Evolutionary conservation across 2,329 filamentous ascomycete genomes (phyloP).

Genomic region (Botrytis fragariae): DNA sequence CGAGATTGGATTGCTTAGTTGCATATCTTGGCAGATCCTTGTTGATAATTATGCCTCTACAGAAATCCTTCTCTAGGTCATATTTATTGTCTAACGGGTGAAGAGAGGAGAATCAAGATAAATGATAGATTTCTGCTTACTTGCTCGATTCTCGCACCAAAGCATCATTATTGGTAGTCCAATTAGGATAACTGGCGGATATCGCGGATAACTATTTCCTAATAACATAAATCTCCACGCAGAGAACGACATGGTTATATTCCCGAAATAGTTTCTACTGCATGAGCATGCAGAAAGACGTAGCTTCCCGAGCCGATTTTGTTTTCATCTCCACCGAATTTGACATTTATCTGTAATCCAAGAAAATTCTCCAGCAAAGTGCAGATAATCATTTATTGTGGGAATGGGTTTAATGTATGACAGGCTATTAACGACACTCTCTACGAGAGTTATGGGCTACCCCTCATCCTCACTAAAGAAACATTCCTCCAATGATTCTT

Average conservation of each 20-base stretch:
- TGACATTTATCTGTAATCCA: not conserved
- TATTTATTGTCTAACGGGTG: not conserved
- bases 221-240: slow-evolving; percentile 5
- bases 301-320: slow-evolving; percentile 13
- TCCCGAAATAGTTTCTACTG: slow-evolving; percentile 18
- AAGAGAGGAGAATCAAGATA: not conserved
- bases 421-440: not conserved
- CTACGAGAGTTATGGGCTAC: not conserved
- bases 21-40: not conserved
- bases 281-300: slow-evolving; percentile 13
- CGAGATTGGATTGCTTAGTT: not conserved
- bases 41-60: not conserved
- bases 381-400: not conserved
- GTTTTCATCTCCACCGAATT: slow-evolving; percentile 15
- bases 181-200: slow-evolving; percentile 10
- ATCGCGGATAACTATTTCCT: slow-evolving; percentile 10
- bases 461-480: slow-evolving; percentile 7
- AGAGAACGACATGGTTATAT: slow-evolving; percentile 18
- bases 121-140: slow-evolving; percentile 9
- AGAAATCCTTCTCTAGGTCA: not conserved
- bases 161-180: not conserved
- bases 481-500: not conserved
- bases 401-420: not conserved
- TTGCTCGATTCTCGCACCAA: not conserved
- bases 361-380: not conserved